Percentiles rank a stretch among this genome's conserved stretches.
These are phyloP conservation scores for Apiotrichum veenhuisii DNA, from an alignment of 1,284 basidiomycete genomes.

Conservation along the genomic window DNA sequence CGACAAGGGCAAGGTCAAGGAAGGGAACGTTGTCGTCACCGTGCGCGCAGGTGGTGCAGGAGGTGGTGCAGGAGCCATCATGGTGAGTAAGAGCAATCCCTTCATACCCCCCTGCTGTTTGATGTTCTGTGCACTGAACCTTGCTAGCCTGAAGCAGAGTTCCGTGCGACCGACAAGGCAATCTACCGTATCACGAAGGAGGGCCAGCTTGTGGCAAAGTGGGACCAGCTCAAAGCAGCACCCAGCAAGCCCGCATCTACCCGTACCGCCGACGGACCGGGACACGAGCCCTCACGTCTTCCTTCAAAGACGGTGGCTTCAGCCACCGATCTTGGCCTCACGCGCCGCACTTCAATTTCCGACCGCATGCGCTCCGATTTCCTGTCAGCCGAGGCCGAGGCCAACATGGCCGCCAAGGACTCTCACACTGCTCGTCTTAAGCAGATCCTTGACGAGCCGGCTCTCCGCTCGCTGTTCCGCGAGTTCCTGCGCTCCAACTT, in stretches of 20 bases:
- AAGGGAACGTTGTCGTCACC: slow-evolving; percentile 81
- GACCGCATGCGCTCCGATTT: slow-evolving; percentile 60
- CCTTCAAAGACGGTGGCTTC: slow-evolving; percentile 25
- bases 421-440: slow-evolving; percentile 84
- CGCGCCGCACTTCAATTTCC: slow-evolving; percentile 70
- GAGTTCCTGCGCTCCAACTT: slow-evolving; percentile 92
- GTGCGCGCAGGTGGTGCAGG: slow-evolving; percentile 54
- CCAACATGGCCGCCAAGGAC: slow-evolving; percentile 57
- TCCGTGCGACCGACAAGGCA: slow-evolving; percentile 88
- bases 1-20: slow-evolving; percentile 67
- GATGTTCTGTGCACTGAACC: slow-evolving; percentile 1
- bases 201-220: slow-evolving; percentile 76
- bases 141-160: slow-evolving; percentile 78
- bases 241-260: slow-evolving; percentile 20
- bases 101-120: neutral
- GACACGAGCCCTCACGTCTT: neutral
- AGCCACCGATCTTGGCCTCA: slow-evolving; percentile 62
- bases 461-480: slow-evolving; percentile 81
- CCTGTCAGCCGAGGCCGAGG: slow-evolving; percentile 12
- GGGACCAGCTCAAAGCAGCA: slow-evolving; percentile 54
- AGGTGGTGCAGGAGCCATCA: slow-evolving; percentile 40
- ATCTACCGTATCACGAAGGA: slow-evolving; percentile 92
- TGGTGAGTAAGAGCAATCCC: slow-evolving; percentile 26
- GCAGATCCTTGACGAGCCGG: slow-evolving; percentile 91
- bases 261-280: neutral